Evolutionary conservation across 2,329 filamentous ascomycete genomes (phyloP), one percentile per base, ranked within the genome.

Genomic region (Decorospora gaudefroyi): DNA sequence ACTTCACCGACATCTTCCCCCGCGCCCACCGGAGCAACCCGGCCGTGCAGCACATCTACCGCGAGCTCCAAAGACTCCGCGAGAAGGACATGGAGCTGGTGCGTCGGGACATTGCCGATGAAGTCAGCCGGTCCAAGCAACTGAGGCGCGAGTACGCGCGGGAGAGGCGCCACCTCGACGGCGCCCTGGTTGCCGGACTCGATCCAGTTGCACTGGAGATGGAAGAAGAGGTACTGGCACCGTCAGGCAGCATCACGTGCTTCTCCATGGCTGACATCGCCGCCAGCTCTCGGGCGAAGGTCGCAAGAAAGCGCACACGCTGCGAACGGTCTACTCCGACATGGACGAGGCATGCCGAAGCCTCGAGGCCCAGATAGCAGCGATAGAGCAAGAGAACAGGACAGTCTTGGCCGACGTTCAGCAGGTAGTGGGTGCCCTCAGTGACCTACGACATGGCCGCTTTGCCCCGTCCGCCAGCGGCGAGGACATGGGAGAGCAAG

Each of bases 381-480:
- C 74, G 26, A 74, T 91, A 4, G 81, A 88, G 55, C 74, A 79
- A 22, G 85, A 92, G 55, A 82, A 86, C 39, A 75, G 77, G 0
- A 66, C 68, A 1, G 72, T 90, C 3, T 69, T 87, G 4, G 74
- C 78, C 3, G 79, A 82, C 8, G 78, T 93, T 37, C 78, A 78
- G 53, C 78, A 82, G 42, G 85, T 79, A 0, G 79, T 93, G 11
- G 86, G 86, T 21, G 82, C 81, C 33, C 74, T 96, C 65, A 95
- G 89, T 68, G 88, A 95, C 69, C 76, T 95, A 42, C 83, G 88
- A 31, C 92, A 93, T 61, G 90, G 90, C 25, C 84, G 84, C 42
- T 79, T 93, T 45, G 69, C 72, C 26, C 72, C 72, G 16, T 66
- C 73, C 16, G 65, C 69, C 15, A 72, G 70, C 8, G 78, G 81